These are phyloP conservation scores for Clonostachys solani DNA, from an alignment of 2,329 filamentous ascomycete genomes.

Conservation along the genomic window DNA sequence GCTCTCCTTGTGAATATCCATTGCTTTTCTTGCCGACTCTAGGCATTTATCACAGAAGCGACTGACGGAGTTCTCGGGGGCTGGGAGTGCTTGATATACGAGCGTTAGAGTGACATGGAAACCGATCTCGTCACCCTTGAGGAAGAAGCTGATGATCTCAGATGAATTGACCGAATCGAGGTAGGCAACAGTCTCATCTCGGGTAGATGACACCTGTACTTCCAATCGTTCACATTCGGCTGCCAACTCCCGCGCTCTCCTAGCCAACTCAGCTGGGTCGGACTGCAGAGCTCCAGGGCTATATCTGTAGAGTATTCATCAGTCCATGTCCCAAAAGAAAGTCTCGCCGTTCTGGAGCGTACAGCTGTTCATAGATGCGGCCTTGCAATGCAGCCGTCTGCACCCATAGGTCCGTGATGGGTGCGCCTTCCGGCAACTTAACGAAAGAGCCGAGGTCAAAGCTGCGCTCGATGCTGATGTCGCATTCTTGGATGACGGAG, in stretches of 20 bases:
- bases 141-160: conserved; percentile 34
- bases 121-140: conserved; percentile 42
- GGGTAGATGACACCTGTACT: conserved; percentile 24
- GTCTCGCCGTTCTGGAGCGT: conserved; percentile 1
- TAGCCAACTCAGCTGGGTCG: conserved; percentile 30
- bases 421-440: conserved; percentile 15
- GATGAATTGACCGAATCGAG: conserved; percentile 31
- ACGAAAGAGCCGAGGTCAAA: conserved; percentile 36
- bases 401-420: conserved; percentile 50
- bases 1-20: conserved; percentile 37
- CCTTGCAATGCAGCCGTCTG: conserved; percentile 52
- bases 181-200: conserved; percentile 26
- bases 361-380: conserved; percentile 50
- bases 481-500: conserved; percentile 53
- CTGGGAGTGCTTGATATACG: conserved; percentile 47
- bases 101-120: conserved; percentile 44
- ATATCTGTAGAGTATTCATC: conserved; percentile 32
- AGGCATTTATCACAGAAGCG: conserved; percentile 46
- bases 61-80: conserved; percentile 31
- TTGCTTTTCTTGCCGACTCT: conserved; percentile 42
- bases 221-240: conserved; percentile 29
- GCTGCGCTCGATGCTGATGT: conserved; percentile 45
- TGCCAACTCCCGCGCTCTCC: conserved; percentile 30
- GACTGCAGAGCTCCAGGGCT: conserved; percentile 38
- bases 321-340: neutral